Evolutionary conservation across 805 yeast genomes (phyloP).

Genomic region (Metschnikowia lunata): DNA sequence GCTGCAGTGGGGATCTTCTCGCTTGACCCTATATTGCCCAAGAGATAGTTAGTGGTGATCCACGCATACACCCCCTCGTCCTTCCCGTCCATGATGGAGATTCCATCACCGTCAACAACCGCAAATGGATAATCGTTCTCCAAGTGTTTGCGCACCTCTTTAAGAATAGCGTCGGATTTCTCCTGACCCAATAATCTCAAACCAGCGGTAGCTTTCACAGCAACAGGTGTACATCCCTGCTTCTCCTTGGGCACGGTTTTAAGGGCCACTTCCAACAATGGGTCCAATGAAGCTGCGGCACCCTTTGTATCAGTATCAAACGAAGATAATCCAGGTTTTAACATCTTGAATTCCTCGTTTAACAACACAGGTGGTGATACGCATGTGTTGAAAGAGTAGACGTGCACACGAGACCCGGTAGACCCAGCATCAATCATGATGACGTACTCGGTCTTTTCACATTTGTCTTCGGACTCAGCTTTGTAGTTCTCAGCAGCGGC

Average conservation of each 20-base stretch:
- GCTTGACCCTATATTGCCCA: conserved; percentile 87
- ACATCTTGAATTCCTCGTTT: conserved; percentile 79
- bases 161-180: conserved; percentile 65
- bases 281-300: conserved; percentile 89
- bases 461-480: conserved; percentile 9
- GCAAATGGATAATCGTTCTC: conserved; percentile 86
- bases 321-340: conserved; percentile 87
- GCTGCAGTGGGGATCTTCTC: conserved; percentile 86
- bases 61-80: conserved; percentile 99
- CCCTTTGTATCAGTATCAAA: conserved; percentile 74
- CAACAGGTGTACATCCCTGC: conserved; percentile 84
- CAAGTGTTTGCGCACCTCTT: conserved; percentile 71
- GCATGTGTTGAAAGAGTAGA: conserved; percentile 87
- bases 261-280: conserved; percentile 72
- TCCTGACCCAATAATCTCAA: conserved; percentile 78
- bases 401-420: conserved; percentile 93
- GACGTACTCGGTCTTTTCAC: conserved; percentile 58
- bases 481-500: not conserved
- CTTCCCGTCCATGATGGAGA: conserved; percentile 90
- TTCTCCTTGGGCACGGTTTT: conserved; percentile 67
- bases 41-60: conserved; percentile 91
- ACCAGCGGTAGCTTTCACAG: conserved; percentile 98
- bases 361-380: conserved; percentile 76
- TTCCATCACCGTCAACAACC: conserved; percentile 80
- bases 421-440: conserved; percentile 98